Conservation (phyloP, 768 basidiomycete species). For the Boletus reticulatus region DNA sequence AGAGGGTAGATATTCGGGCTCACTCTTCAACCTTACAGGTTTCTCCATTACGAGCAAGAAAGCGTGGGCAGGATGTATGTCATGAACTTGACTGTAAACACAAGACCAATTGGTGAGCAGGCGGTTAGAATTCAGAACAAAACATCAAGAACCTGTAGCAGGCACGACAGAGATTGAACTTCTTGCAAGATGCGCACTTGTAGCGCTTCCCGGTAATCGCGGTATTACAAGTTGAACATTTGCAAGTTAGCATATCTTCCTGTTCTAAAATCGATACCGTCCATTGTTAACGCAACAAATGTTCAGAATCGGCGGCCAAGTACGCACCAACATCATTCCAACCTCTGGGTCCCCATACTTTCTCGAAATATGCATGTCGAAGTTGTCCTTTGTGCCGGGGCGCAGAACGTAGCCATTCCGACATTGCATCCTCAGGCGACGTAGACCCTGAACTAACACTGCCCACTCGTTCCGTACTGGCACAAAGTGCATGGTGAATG, state of each 20-base stretch:
- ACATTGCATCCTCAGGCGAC: constrained; percentile 53
- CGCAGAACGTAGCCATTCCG: constrained; percentile 64
- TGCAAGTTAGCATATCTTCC: constrained; percentile 58
- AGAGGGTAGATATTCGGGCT: constrained; percentile 33
- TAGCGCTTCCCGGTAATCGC: constrained; percentile 63
- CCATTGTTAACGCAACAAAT: constrained; percentile 1
- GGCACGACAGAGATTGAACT: constrained; percentile 77
- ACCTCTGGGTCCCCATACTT: constrained; percentile 76
- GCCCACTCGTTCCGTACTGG: constrained; percentile 35
- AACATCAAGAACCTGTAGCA: constrained; percentile 65
- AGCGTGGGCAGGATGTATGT: constrained; percentile 86
- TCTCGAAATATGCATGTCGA: constrained; percentile 84
- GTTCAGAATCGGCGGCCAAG: background rate
- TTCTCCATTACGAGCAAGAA: constrained; percentile 81
- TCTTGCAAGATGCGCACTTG: constrained; percentile 80
- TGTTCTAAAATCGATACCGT: constrained; percentile 51
- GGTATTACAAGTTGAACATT: constrained; percentile 81
- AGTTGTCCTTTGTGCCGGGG: constrained; percentile 72
- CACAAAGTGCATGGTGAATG: constrained; percentile 71
- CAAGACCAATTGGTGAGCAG: background rate
- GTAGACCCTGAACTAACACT: constrained; percentile 37
- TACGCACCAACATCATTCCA: constrained; percentile 89
- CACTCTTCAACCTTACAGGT: constrained; percentile 39
- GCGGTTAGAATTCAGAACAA: background rate
- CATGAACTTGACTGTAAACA: constrained; percentile 72